Evolutionary conservation across 2,329 filamentous ascomycete genomes (phyloP), one percentile per base, ranked within the genome.

Genomic region (Coleophoma crateriformis): DNA sequence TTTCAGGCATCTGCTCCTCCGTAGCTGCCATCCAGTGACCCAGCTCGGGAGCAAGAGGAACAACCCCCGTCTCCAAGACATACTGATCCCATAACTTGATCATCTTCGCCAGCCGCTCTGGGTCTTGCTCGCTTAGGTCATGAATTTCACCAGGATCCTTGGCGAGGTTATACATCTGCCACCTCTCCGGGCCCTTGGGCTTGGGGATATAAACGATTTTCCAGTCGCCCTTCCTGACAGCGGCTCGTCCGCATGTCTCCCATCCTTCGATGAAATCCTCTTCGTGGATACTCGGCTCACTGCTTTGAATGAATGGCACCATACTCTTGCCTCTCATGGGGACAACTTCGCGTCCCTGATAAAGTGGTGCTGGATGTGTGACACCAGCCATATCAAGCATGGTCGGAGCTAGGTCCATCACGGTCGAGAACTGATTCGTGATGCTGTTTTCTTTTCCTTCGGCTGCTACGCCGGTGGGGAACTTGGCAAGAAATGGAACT

Each of bases 1-100:
- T 80, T 62, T 84, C 79, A 0, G 76, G 76, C 80, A 84, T 84
- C 69, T 84, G 79, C 51, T 76, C 79, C 63, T 84, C 80, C 57
- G 77, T 81, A 0, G 78, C 79, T 50, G 77, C 77, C 47, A 84
- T 67, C 67, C 76, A 84, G 3, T 74, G 67, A 0, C 80, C 80
- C 40, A 83, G 62, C 53, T 78, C 79, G 2, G 78, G 80, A 46
- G 75, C 76, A 38, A 83, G 64, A 22, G 79, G 78, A n/a, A 82
- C 69, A 1, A 83, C 78, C 2, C 79, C 79, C 0, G 75, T 79
- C 60, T 84, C 79, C 10, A 79, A 63, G 11, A 78, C 75, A 63
- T 81, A 81, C 51, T 75, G 70, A 53, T 82, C 75, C 77, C 79
- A 82, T 17, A 76, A 66, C 56, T 73, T 71, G 6, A 81, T 60